A percentile compares a stretch with the other conserved stretches of the same genome.
phyloP scores from a whole-genome alignment of 768 basidiomycete genomes.

The Tylopilus intermedius region DNA sequence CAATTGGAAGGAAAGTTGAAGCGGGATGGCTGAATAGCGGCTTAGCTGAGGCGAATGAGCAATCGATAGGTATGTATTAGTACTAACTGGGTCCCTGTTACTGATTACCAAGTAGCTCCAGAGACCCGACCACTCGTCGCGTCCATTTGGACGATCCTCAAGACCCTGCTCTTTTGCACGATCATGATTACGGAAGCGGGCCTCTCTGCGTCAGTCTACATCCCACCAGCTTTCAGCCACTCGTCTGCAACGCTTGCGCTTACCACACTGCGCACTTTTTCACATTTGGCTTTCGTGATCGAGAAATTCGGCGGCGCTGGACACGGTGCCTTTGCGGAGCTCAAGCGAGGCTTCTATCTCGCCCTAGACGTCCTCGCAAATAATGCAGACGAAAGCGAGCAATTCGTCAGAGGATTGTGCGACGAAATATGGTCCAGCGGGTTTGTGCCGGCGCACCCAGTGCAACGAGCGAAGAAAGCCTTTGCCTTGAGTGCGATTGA shows the following conservation, averaged over 20 bases:
- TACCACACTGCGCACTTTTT: constrained; percentile 51
- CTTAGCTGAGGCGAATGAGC: constrained; percentile 23
- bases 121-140: constrained; percentile 42
- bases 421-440: constrained; percentile 25
- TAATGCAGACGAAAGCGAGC: constrained; percentile 33
- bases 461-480: constrained; percentile 40
- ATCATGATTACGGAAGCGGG: constrained; percentile 66
- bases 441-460: constrained; percentile 21
- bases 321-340: constrained; percentile 58
- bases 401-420: constrained; percentile 36
- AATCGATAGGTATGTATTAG: constrained; percentile 32
- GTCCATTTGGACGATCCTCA: constrained; percentile 64
- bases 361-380: constrained; percentile 67
- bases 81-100: constrained; percentile 11
- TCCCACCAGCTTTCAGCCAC: constrained; percentile 36
- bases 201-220: constrained; percentile 51
- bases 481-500: constrained; percentile 73
- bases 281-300: constrained; percentile 69
- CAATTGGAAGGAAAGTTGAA: constrained; percentile 42
- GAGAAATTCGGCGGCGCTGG: constrained; percentile 70
- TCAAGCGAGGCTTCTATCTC: constrained; percentile 71
- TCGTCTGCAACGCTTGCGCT: constrained; percentile 50
- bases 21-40: constrained; percentile 43
- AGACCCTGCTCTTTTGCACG: constrained; percentile 69
- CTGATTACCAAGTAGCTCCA: constrained; percentile 31